Evolutionary conservation across 331 rosid species (phyloP).

Genomic region (Dryas integrifolia): DNA sequence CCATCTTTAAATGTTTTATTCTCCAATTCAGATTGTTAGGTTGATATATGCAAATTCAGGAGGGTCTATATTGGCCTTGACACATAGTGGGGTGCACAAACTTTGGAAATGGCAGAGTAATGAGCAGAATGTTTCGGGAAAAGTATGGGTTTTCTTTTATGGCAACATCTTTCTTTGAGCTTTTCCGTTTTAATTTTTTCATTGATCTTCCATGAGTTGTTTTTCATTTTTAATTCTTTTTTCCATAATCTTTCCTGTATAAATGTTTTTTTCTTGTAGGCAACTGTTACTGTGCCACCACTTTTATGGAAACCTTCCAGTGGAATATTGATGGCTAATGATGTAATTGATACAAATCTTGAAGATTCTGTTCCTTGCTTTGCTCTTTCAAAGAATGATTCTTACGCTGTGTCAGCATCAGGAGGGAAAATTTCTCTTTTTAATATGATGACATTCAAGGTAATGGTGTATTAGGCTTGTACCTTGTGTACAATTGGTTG

Average conservation of each 20-base stretch:
- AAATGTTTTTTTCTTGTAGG: not conserved
- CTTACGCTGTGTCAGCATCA: constrained; percentile 5
- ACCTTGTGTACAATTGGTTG: not conserved
- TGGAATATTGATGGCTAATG: constrained; percentile 20
- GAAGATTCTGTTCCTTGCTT: constrained; percentile 14
- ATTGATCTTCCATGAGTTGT: not conserved
- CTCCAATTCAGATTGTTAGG: constrained; percentile 12
- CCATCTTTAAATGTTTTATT: constrained; percentile 1
- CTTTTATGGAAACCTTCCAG: constrained; percentile 12
- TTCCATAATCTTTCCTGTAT: not conserved
- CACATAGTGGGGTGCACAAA: constrained; percentile 3
- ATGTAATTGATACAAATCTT: not conserved
- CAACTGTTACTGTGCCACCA: constrained; percentile 17
- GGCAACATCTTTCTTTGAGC: not conserved
- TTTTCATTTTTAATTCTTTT: not conserved
- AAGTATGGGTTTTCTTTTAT: constrained; percentile 7
- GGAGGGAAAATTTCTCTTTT: constrained; percentile 11
- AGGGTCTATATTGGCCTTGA: constrained; percentile 12
- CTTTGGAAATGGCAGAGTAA: constrained; percentile 21
- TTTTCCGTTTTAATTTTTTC: not conserved
- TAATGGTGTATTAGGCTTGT: not conserved
- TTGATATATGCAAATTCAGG: constrained; percentile 12
- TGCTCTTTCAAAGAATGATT: constrained; percentile 12
- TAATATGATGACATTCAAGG: constrained; percentile 9
- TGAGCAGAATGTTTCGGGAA: not conserved